A percentile compares a stretch with the other conserved stretches of the same genome.
phyloP scores from a whole-genome alignment of 768 basidiomycete genomes.

The Russula brevipes region DNA sequence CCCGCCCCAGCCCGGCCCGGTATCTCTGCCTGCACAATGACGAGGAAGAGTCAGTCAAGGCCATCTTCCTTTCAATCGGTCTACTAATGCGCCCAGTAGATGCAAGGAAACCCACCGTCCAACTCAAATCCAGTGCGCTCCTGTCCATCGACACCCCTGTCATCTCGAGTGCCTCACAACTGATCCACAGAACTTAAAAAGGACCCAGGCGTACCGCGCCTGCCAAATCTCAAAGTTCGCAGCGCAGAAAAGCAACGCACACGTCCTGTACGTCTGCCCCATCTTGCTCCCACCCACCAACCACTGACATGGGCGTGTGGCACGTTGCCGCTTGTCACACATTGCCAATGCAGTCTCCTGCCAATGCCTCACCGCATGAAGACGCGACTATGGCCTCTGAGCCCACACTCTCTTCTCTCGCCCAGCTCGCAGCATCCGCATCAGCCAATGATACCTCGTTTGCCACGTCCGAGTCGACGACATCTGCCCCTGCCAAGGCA shows the following conservation, averaged over 20 bases:
- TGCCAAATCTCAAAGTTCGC: constrained; percentile 64
- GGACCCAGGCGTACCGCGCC: constrained; percentile 82
- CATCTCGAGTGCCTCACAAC: not conserved
- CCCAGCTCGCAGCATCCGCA: constrained; percentile 41
- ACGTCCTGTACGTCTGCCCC: constrained; percentile 35
- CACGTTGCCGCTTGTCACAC: not conserved
- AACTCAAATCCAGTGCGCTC: constrained; percentile 12
- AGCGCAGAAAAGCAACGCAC: constrained; percentile 48
- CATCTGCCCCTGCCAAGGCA: constrained; percentile 40
- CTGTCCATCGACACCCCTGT: not conserved
- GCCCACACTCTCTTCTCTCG: constrained; percentile 60
- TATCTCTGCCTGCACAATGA: not conserved
- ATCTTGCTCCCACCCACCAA: not conserved
- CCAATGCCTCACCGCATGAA: constrained; percentile 31
- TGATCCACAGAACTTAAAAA: constrained; percentile 67
- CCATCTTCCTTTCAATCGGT: no score
- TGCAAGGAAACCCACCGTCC: constrained; percentile 3
- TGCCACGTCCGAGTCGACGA: constrained; percentile 29
- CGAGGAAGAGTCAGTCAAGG: constrained; percentile 3
- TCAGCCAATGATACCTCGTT: constrained; percentile 33
- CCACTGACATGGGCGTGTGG: not conserved
- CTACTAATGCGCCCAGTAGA: not conserved
- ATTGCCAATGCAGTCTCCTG: constrained; percentile 3
- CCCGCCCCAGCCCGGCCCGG: no score
- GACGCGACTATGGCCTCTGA: constrained; percentile 72